phyloP scores from a whole-genome alignment of 2,329 filamentous ascomycete genomes.

The Fusarium mexicanum region DNA sequence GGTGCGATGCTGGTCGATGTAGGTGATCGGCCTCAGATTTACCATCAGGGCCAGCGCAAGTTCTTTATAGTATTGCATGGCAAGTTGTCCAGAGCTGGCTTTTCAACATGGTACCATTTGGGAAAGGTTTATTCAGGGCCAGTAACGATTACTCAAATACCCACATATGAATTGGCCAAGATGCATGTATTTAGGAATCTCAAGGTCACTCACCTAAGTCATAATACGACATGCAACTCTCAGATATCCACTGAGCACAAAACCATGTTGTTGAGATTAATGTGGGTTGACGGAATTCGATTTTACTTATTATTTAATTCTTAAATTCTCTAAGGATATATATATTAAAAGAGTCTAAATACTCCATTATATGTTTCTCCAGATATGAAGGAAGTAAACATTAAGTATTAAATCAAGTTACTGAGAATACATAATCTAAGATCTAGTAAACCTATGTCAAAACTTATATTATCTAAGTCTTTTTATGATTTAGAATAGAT shows the following conservation, averaged over 20 bases:
- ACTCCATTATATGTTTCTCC: background rate
- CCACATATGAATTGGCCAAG: background rate
- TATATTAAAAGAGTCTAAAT: background rate
- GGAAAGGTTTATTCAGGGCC: background rate
- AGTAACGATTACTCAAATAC: background rate
- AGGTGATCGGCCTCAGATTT: constrained; percentile 58
- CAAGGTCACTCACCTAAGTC: background rate
- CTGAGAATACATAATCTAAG: background rate
- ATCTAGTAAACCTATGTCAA: background rate
- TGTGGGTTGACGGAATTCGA: background rate
- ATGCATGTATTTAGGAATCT: background rate
- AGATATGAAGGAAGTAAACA: background rate
- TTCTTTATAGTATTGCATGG: constrained; percentile 51
- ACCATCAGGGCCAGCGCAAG: constrained; percentile 49
- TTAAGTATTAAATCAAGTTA: background rate
- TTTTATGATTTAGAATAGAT: background rate
- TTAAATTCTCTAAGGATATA: background rate
- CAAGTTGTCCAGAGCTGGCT: constrained; percentile 50
- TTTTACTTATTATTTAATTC: background rate
- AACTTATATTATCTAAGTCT: background rate
- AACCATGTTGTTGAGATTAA: background rate
- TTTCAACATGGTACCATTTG: constrained; percentile 2
- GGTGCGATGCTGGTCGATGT: constrained; percentile 57
- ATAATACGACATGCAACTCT: background rate
- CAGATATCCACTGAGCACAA: background rate